Evolutionary conservation across 495 filamentous ascomycete genomes (phyloP), one percentile per base, ranked within the genome.

Genomic region (Oleoguttula mirabilis): DNA sequence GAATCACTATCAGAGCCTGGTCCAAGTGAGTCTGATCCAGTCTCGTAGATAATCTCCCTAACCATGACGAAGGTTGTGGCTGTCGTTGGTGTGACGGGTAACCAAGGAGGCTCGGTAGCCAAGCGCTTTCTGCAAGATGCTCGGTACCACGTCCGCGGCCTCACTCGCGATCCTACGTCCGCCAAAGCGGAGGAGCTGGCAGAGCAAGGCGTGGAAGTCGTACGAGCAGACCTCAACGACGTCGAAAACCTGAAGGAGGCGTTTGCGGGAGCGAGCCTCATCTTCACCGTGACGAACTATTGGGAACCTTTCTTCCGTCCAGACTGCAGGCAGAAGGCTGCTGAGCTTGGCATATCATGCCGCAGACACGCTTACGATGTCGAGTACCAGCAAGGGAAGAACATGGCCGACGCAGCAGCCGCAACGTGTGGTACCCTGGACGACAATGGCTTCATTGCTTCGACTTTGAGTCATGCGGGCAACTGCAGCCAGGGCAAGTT

Each of bases 381-480:
- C 6, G 72, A 76, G 43, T 36, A 71, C 3, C 51, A 54, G 21
- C 65, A 73, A 27, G 65, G 64, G 2, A 68, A 65, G 42, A 74
- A 70, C 34, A 58, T 70, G 14, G 63, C 62, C 4, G 62, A 72
- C 45, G 66, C 66, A 3, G 69, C 68, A 14, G 66, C 72, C 10
- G 32, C 39, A 2, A 21, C 24, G 7, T n/a, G n/a, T n/a, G n/a
- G n/a, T n/a, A 46, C 39, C 1, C 41, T 56, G 19, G 48, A 54
- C 0, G 39, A 41, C 10, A 38, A 39, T n/a, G 16, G 45, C 2
- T 52, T 62, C 25, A 42, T 60, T 20, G 39, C 41, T 10, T 43
- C 37, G 12, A 54, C 57, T n/a, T 27, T 58, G 20, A 49, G 36
- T n/a, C 21, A 52, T n/a, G 36, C 45, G 8, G 36, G 32, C 27